These are phyloP conservation scores for Stemphylium beticola DNA, from an alignment of 2,329 filamentous ascomycete genomes.

Conservation along the genomic window DNA sequence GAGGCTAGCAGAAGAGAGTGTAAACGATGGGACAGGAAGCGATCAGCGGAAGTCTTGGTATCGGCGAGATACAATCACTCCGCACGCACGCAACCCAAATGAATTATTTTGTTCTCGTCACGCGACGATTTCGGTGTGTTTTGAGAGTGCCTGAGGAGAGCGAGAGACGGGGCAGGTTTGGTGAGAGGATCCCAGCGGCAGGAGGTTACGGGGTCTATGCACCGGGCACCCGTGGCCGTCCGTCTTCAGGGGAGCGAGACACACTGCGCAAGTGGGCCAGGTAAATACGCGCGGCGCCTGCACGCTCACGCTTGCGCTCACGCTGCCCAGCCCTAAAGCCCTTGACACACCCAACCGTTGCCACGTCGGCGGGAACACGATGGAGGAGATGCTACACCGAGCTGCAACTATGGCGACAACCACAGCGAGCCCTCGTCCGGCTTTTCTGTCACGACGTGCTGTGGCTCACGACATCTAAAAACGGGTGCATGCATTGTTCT, in stretches of 20 bases:
- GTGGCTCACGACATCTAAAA: slow-evolving; percentile 12
- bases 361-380: slow-evolving; percentile 1
- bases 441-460: neutral
- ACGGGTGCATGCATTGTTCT: slow-evolving; percentile 11
- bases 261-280: slow-evolving; percentile 28
- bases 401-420: neutral
- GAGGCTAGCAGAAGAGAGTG: slow-evolving; percentile 1
- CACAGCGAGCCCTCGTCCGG: too few relatives aligned
- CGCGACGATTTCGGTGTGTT: slow-evolving; percentile 17
- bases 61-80: neutral
- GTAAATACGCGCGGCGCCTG: slow-evolving; percentile 30
- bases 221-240: slow-evolving; percentile 8
- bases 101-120: slow-evolving; percentile 26
- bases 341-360: slow-evolving; percentile 11
- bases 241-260: slow-evolving; percentile 41
- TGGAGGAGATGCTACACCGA: neutral
- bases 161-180: slow-evolving; percentile 26
- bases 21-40: slow-evolving; percentile 41
- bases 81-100: slow-evolving; percentile 27
- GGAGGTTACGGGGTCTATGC: slow-evolving; percentile 25
- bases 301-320: slow-evolving; percentile 13
- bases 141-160: slow-evolving; percentile 35
- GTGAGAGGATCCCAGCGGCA: slow-evolving; percentile 27
- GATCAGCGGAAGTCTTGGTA: slow-evolving; percentile 32
- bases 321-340: neutral